These are phyloP conservation scores for Ophiostoma triangulosporum DNA, from an alignment of 2,329 filamentous ascomycete genomes.

Conservation along the genomic window DNA sequence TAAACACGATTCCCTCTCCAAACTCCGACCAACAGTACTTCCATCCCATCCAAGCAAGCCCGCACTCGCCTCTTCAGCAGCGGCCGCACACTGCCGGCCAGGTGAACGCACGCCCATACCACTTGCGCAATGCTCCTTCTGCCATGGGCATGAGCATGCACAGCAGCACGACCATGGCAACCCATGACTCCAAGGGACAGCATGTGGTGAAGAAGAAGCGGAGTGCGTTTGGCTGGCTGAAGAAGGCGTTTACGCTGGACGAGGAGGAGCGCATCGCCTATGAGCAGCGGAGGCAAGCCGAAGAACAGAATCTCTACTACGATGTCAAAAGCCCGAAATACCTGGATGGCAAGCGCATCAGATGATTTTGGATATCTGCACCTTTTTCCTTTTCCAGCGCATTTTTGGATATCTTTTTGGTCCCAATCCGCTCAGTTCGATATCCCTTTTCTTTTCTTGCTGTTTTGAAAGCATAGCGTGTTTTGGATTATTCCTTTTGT, in stretches of 20 bases:
- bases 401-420: neutral
- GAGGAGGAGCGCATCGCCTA: slow-evolving; percentile 49
- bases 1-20: slow-evolving; percentile 31
- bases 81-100: slow-evolving; percentile 40
- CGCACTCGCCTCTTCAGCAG: slow-evolving; percentile 50
- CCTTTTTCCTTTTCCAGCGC: neutral
- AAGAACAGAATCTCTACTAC: slow-evolving; percentile 34
- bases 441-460: neutral
- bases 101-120: slow-evolving; percentile 21
- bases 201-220: slow-evolving; percentile 48
- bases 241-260: slow-evolving; percentile 52
- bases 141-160: slow-evolving; percentile 44
- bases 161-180: slow-evolving; percentile 38
- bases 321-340: slow-evolving; percentile 38
- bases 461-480: slow-evolving; percentile 14
- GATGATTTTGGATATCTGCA: slow-evolving; percentile 3
- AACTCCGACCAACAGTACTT: slow-evolving; percentile 44
- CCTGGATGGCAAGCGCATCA: slow-evolving; percentile 40
- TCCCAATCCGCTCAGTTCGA: neutral
- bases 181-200: slow-evolving; percentile 24
- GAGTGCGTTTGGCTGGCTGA: slow-evolving; percentile 54
- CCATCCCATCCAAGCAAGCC: slow-evolving; percentile 47
- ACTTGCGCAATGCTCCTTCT: slow-evolving; percentile 37
- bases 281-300: slow-evolving; percentile 38
- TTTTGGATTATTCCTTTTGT: neutral